Evolutionary conservation across 2,329 filamentous ascomycete genomes (phyloP), one percentile per base, ranked within the genome.

Genomic region (Calonectria hawksworthii): DNA sequence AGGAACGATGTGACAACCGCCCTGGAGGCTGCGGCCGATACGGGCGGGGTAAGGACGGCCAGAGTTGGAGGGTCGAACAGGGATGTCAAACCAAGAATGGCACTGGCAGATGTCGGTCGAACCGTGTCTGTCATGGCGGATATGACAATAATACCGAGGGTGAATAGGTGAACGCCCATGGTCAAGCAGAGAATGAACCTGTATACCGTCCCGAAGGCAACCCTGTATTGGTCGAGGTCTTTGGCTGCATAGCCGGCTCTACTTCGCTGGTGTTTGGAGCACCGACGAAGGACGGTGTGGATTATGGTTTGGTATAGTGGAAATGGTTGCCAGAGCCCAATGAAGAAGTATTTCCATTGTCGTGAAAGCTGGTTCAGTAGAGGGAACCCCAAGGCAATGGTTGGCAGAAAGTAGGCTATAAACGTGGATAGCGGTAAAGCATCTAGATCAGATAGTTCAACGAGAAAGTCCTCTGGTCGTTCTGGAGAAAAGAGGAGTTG

Each of bases 321-420:
- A 10, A 79, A 79, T 0, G 77, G 77, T 10, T 79, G 77, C 77
- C 77, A 79, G 2, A 79, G 68, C 21, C 72, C 76, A 2, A 79
- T 73, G 0, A 38, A 65, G 14, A 79, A 41, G 2, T 74, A 72
- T 2, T 73, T 78, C 2, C 26, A 59, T 9, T 74, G 66, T 5
- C 21, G 69, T 0, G 76, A 76, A 0, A 79, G 52, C 3, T 59
- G 23, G 0, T 67, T 64, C 1, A 79, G 23, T 2, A 79, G 8
- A 2, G 77, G 76, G 1, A 79, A n/a, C 4, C 77, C 75, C 5
- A 79, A 72, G 0, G 74, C 72, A 3, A 79, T 30, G 0, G 70
- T 78, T 1, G 77, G 77, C 5, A 79, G 13, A 16, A 77, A 23
- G 9, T 77, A 79, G 10, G 76, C 78, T 68, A 79, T 63, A 4